phyloP scores from a whole-genome alignment of 1,284 basidiomycete genomes.

The Pulchroboletus neoregius region DNA sequence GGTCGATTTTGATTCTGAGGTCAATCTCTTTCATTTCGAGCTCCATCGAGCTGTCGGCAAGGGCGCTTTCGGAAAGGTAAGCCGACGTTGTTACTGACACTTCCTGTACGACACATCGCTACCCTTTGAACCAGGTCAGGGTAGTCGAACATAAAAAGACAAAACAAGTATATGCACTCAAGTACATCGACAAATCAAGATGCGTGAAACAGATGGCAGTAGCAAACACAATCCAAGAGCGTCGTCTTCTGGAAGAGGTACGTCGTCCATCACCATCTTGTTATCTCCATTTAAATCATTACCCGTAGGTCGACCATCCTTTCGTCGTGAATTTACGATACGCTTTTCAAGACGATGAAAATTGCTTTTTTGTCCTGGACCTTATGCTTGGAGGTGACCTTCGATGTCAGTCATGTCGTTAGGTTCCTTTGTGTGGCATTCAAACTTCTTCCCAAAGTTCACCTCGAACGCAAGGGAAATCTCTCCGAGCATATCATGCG shows the following conservation, averaged over 20 bases:
- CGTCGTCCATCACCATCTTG: conserved; percentile 28
- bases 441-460: conserved; percentile 52
- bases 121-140: conserved; percentile 51
- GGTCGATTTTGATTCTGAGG: conserved; percentile 90
- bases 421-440: conserved; percentile 1
- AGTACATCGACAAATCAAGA: conserved; percentile 94
- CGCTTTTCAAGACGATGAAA: conserved; percentile 97
- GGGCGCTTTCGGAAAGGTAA: conserved; percentile 96
- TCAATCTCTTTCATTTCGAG: conserved; percentile 95
- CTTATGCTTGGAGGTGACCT: conserved; percentile 96
- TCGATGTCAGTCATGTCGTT: conserved; percentile 61
- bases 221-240: conserved; percentile 92
- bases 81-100: conserved; percentile 32
- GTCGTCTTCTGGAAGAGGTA: conserved; percentile 85
- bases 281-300: conserved; percentile 18
- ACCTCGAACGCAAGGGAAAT: conserved; percentile 76
- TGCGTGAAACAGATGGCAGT: conserved; percentile 92
- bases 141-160: conserved; percentile 95
- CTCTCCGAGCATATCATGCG: conserved; percentile 80
- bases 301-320: conserved; percentile 81
- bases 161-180: conserved; percentile 91
- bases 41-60: conserved; percentile 91
- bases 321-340: conserved; percentile 94
- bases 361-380: conserved; percentile 96
- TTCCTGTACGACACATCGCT: background rate